Base-by-base conservation (phyloP, 2,329 filamentous ascomycete species). In the Zymoseptoria crescenta region DNA sequence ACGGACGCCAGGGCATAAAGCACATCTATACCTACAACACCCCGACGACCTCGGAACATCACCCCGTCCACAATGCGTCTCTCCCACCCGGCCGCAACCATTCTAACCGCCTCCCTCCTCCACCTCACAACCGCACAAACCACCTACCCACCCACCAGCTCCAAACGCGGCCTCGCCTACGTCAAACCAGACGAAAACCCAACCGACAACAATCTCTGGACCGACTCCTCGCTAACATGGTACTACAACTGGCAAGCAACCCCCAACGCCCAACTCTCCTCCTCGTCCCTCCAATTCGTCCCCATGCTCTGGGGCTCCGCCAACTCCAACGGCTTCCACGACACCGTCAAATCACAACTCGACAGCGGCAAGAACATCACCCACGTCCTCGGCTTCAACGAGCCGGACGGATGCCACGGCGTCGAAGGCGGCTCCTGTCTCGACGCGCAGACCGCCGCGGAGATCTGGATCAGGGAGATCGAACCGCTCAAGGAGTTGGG, bases 381-480 rank as follows among this genome's bases (percentile, higher is more conserved):
- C 10, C 83, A 89, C 67, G 83, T 89, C 2, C 76, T 93, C n/a
- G 81, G 78, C 28, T 92, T 91, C 78, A 93, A 94, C 73, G 89
- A 94, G 70, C 89, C 89, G 0, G 87, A 93, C 68, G 83, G 81
- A 16, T 72, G 76, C 2, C 29, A 24, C 29, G 51, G 51, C 20
- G 67, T 69, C 1, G 80, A 76, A 8, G 87, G 87, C 49, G 89
- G 89, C 3, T 87, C 83, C 63, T 76, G 83, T 63, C 75, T 92
- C 21, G 70, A 77, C 1, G 83, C 87, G 0, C 70, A 76, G 8
- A 70, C 74, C 1, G 89, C 89, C 0, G 89, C 89, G 1, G 72
- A 79, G 56, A 80, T 84, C 7, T 94, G 88, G 88, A 83, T 87
- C 30, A 77, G 78, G 49, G 84, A 91, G 68, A 83, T 94, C 58